These are phyloP conservation scores for Leccinum rimulosum DNA, from an alignment of 768 basidiomycete genomes.

Conservation along the genomic window DNA sequence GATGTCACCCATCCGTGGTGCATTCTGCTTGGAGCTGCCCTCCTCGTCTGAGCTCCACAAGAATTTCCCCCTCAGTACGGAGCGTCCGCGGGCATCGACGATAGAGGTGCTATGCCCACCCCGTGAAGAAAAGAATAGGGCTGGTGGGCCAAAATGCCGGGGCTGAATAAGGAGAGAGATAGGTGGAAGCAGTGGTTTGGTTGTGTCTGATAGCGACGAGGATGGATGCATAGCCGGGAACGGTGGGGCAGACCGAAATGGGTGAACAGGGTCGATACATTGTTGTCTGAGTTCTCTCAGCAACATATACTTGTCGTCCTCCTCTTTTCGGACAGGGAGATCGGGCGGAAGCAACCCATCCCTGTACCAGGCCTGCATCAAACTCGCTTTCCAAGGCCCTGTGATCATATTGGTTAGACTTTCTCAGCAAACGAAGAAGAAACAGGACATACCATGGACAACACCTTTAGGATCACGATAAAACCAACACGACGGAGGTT, in stretches of 20 bases:
- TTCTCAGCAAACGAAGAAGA: neutral
- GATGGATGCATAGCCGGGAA: constrained; percentile 35
- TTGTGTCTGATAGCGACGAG: constrained; percentile 31
- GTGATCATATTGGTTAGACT: constrained; percentile 9
- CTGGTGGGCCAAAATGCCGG: constrained; percentile 81
- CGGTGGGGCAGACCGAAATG: constrained; percentile 55
- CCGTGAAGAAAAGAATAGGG: constrained; percentile 84
- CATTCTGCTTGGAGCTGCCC: constrained; percentile 34
- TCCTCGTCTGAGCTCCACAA: constrained; percentile 72
- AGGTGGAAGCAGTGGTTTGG: constrained; percentile 62
- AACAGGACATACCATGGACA: constrained; percentile 60
- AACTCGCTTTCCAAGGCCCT: constrained; percentile 86
- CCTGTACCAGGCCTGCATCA: constrained; percentile 90
- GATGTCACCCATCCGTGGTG: constrained; percentile 71
- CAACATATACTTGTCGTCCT: constrained; percentile 63
- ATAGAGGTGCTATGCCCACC: constrained; percentile 88
- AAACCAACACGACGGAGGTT: constrained; percentile 73
- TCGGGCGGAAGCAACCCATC: constrained; percentile 81
- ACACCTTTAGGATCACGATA: constrained; percentile 82
- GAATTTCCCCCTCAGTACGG: constrained; percentile 78
- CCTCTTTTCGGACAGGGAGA: constrained; percentile 76
- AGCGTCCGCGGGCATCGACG: constrained; percentile 81
- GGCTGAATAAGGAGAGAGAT: constrained; percentile 79
- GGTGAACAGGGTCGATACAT: constrained; percentile 77
- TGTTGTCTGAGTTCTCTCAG: constrained; percentile 76